A percentile compares a stretch with the other conserved stretches of the same genome.
Evolutionary conservation across 148 eudicot genomes (phyloP).

Genomic region (Vaccinium corymbosum): DNA sequence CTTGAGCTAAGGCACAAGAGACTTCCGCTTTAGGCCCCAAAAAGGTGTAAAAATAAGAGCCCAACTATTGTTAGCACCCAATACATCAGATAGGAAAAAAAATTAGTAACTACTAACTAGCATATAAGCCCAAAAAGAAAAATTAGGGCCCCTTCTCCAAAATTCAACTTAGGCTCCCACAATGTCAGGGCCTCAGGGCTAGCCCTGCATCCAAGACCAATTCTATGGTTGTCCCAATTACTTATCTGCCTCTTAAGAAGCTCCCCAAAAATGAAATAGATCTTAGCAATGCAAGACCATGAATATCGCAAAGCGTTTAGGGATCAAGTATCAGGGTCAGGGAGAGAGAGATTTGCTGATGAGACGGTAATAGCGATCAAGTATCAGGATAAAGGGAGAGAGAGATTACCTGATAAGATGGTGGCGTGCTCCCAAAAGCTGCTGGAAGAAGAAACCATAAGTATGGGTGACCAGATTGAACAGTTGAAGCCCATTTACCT

Average conservation of each 20-base stretch:
- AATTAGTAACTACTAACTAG: no score
- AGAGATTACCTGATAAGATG: not conserved
- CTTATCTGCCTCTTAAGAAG: not conserved
- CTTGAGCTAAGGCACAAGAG: no score
- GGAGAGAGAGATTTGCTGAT: not conserved
- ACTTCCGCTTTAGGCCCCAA: no score
- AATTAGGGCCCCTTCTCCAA: no score
- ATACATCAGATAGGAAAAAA: no score
- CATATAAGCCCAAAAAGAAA: no score
- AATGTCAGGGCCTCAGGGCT: no score
- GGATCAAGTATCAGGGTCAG: not conserved
- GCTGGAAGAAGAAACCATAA: not conserved
- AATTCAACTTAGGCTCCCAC: no score
- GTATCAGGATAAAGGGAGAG: not conserved
- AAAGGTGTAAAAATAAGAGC: no score
- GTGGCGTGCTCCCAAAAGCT: not conserved
- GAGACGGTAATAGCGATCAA: not conserved
- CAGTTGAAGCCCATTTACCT: not conserved
- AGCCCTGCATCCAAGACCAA: not conserved
- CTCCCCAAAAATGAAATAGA: not conserved
- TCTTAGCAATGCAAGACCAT: not conserved
- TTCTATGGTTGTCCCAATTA: not conserved
- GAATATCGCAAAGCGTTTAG: not conserved
- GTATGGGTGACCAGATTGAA: not conserved
- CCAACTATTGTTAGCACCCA: no score